A percentile compares a stretch with the other conserved stretches of the same genome.
These are phyloP conservation scores for Spatholobus suberectus DNA, from an alignment of 306 rosid species.

Conservation along the genomic window DNA sequence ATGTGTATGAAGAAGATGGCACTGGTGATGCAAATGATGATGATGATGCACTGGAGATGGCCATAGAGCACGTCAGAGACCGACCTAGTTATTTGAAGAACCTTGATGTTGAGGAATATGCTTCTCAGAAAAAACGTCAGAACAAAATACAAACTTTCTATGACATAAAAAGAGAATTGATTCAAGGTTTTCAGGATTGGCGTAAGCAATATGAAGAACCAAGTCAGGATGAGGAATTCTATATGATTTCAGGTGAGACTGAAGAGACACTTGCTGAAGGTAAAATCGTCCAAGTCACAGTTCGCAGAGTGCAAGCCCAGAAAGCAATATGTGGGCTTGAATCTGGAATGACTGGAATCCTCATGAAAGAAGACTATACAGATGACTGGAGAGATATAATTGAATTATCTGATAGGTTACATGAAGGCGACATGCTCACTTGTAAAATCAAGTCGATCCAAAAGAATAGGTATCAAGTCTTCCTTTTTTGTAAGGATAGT, in stretches of 20 bases:
- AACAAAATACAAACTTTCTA: constrained; percentile 79
- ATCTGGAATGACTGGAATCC: constrained; percentile 98
- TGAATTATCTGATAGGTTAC: constrained; percentile 86
- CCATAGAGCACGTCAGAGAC: constrained; percentile 95
- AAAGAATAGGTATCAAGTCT: constrained; percentile 92
- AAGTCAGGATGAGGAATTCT: constrained; percentile 94
- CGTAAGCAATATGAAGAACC: constrained; percentile 98
- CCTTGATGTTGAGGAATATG: constrained; percentile 84
- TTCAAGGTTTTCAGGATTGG: constrained; percentile 97
- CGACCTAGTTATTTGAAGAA: constrained; percentile 77
- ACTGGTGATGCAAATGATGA: constrained; percentile 81
- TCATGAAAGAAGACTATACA: constrained; percentile 86
- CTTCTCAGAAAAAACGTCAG: constrained; percentile 59
- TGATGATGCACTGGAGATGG: constrained; percentile 95
- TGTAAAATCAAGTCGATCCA: constrained; percentile 97
- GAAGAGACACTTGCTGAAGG: constrained; percentile 96
- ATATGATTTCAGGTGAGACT: constrained; percentile 96
- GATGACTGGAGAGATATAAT: constrained; percentile 90
- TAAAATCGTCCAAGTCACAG: constrained; percentile 89
- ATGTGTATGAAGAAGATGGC: constrained; percentile 81
- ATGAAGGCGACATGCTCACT: constrained; percentile 86
- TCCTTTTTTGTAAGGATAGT: constrained; percentile 86
- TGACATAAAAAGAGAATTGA: constrained; percentile 87
- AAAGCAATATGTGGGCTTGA: constrained; percentile 92
- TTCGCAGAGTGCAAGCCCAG: constrained; percentile 81